phyloP scores from a whole-genome alignment of 2,329 filamentous ascomycete species.

The Trichoderma sp. region DNA sequence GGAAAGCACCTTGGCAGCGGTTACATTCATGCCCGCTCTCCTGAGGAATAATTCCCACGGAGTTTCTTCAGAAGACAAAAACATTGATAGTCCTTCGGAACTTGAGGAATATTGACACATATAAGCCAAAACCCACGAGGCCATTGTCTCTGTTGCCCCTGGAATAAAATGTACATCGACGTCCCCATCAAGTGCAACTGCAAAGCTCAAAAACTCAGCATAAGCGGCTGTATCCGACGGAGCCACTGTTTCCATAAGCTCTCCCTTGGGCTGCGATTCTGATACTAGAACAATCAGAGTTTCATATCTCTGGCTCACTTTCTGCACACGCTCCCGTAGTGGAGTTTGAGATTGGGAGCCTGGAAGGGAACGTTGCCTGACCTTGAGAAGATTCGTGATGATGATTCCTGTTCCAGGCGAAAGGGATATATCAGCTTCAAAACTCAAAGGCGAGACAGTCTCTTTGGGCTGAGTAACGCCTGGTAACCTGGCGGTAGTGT shows the following conservation, averaged over 20 bases:
- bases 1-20: slow-evolving; percentile 37
- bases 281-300: slow-evolving; percentile 66
- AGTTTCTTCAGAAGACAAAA: slow-evolving; percentile 41
- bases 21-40: slow-evolving; percentile 37
- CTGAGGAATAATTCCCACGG: slow-evolving; percentile 41
- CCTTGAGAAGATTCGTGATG: slow-evolving; percentile 66
- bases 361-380: slow-evolving; percentile 70
- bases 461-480: slow-evolving; percentile 21
- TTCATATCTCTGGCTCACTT: slow-evolving; percentile 61
- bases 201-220: slow-evolving; percentile 51
- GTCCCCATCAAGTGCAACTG: slow-evolving; percentile 38
- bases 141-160: slow-evolving; percentile 49
- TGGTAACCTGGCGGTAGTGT: slow-evolving; percentile 25
- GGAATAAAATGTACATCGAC: slow-evolving; percentile 47
- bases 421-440: slow-evolving; percentile 71
- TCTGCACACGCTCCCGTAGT: slow-evolving; percentile 55
- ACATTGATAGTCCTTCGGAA: slow-evolving; percentile 30
- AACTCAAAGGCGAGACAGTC: slow-evolving; percentile 39
- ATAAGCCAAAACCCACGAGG: slow-evolving; percentile 53
- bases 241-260: slow-evolving; percentile 40
- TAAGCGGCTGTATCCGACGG: slow-evolving; percentile 46
- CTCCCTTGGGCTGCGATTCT: slow-evolving; percentile 45
- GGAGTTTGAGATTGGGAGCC: slow-evolving; percentile 39
- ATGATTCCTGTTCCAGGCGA: slow-evolving; percentile 69
- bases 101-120: slow-evolving; percentile 46